Conservation (phyloP, 306 rosid species). For the Trifolium repens region DNA sequence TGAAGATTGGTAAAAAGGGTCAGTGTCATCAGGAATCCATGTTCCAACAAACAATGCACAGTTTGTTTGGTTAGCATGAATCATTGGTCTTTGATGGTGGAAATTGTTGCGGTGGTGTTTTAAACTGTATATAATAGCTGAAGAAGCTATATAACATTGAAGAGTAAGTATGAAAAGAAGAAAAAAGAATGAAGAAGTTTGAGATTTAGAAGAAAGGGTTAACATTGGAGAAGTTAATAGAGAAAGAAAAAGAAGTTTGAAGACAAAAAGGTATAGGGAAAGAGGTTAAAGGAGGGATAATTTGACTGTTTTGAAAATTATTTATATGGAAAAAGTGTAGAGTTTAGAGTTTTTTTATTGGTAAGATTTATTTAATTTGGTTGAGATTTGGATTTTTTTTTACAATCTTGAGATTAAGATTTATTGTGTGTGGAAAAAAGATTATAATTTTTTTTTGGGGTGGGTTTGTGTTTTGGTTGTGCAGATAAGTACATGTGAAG, state of each 20-base stretch:
- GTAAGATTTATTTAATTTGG: not conserved
- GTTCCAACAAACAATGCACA: slow-evolving; percentile 85
- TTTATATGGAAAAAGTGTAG: slow-evolving; percentile 13
- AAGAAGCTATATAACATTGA: slow-evolving; percentile 50
- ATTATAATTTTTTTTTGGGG: not conserved
- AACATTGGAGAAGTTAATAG: slow-evolving; percentile 47
- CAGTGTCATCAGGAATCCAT: slow-evolving; percentile 82
- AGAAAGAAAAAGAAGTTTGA: slow-evolving; percentile 5
- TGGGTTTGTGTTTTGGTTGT: slow-evolving; percentile 24
- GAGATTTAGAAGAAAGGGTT: slow-evolving; percentile 35
- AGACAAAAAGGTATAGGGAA: slow-evolving; percentile 44
- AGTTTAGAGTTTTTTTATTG: not conserved
- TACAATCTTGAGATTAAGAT: no score
- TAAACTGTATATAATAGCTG: slow-evolving; percentile 64
- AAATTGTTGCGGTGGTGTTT: slow-evolving; percentile 57
- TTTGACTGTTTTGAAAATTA: slow-evolving; percentile 32
- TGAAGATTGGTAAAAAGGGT: slow-evolving; percentile 77
- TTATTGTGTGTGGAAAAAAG: not conserved
- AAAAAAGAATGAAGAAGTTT: slow-evolving; percentile 30
- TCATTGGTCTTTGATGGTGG: slow-evolving; percentile 62
- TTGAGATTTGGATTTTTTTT: slow-evolving; percentile 20
- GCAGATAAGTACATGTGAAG: slow-evolving; percentile 21
- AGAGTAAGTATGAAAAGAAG: slow-evolving; percentile 48
- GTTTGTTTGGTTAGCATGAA: slow-evolving; percentile 71
- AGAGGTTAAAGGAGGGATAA: slow-evolving; percentile 22